A percentile compares a stretch with the other conserved stretches of the same genome.
These are phyloP conservation scores for Omphalotus guepiniiformis DNA, from an alignment of 768 basidiomycete genomes.

Conservation along the genomic window DNA sequence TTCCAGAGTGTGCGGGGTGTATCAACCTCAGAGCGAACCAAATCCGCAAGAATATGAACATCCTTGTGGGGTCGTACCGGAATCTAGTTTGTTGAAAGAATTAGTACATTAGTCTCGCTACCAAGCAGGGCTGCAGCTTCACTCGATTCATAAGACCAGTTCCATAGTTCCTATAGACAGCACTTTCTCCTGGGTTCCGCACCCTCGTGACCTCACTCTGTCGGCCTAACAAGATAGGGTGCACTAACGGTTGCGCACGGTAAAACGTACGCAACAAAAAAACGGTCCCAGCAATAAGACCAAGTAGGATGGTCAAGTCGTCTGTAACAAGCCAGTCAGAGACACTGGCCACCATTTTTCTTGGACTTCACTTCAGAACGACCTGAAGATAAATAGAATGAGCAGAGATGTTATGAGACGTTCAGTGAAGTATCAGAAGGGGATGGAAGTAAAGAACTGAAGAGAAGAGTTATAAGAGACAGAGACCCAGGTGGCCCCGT, in stretches of 20 bases:
- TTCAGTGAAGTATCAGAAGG: too few relatives aligned
- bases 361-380: too few relatives aligned
- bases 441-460: too few relatives aligned
- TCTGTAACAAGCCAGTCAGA: constrained; percentile 67
- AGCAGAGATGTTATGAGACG: too few relatives aligned
- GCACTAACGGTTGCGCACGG: constrained; percentile 80
- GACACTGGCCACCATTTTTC: constrained; percentile 34
- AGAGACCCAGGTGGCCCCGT: too few relatives aligned
- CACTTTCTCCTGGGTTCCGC: constrained; percentile 76
- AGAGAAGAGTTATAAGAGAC: too few relatives aligned
- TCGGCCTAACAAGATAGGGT: constrained; percentile 88
- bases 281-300: constrained; percentile 69
- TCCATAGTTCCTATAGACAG: constrained; percentile 87
- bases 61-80: constrained; percentile 71
- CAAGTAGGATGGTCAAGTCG: constrained; percentile 74
- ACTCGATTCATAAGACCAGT: constrained; percentile 81
- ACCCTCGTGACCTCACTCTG: constrained; percentile 89
- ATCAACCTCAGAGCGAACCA: constrained; percentile 64
- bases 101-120: constrained; percentile 1
- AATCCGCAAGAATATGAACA: constrained; percentile 58
- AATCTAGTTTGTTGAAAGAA: constrained; percentile 45
- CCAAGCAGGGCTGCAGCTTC: constrained; percentile 27
- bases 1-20: constrained; percentile 75
- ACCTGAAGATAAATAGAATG: too few relatives aligned
- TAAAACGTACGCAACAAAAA: constrained; percentile 76